Evolutionary conservation across 306 rosid species (phyloP).

Genomic region (Ceratonia siliqua): DNA sequence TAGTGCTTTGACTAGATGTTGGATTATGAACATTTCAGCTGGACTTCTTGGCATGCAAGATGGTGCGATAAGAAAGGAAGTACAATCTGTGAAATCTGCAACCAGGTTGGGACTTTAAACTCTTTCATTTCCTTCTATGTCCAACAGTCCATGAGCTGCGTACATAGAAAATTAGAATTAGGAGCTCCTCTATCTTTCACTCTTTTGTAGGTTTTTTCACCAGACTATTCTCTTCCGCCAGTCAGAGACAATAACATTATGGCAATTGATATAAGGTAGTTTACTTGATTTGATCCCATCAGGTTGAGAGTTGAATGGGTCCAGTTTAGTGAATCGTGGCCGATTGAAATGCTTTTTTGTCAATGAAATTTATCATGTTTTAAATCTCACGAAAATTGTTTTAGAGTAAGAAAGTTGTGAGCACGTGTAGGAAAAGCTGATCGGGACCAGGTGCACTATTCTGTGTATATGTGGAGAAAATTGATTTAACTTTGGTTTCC

Average conservation of each 20-base stretch:
- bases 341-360: too few species aligned
- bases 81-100: slow-evolving; percentile 45
- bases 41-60: slow-evolving; percentile 25
- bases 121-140: background rate
- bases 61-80: slow-evolving; percentile 49
- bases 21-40: background rate
- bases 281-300: background rate
- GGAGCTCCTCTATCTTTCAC: slow-evolving; percentile 11
- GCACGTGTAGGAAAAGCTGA: background rate
- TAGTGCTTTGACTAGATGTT: slow-evolving; percentile 4
- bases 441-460: background rate
- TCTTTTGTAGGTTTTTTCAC: slow-evolving; percentile 38
- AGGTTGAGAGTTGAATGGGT: too few species aligned
- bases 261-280: slow-evolving; percentile 44
- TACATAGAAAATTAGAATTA: background rate
- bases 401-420: background rate
- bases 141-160: background rate
- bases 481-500: background rate
- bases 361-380: too few species aligned
- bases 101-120: slow-evolving; percentile 32
- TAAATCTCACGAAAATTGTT: too few species aligned
- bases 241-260: slow-evolving; percentile 35
- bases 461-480: background rate
- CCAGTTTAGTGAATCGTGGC: too few species aligned
- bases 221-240: slow-evolving; percentile 45